Conservation (phyloP, 208 protist genomes). For the Leishmania major region DNA sequence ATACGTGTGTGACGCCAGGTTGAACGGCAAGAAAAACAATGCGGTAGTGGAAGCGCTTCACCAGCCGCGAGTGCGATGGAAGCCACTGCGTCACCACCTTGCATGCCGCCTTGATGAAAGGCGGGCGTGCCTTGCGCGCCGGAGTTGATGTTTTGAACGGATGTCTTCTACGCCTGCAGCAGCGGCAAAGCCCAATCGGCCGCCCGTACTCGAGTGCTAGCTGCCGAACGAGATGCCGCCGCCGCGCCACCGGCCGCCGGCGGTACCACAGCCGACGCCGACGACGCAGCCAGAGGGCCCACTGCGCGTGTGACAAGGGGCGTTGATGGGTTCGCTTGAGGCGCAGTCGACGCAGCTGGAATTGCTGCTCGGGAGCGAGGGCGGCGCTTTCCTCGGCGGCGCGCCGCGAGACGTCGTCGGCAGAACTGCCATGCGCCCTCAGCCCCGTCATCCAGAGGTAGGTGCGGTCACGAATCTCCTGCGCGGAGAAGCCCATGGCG, state of each 20-base stretch:
- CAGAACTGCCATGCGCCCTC: background rate
- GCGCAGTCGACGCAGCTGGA: slow-evolving; percentile 20
- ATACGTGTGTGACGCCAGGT: slow-evolving; percentile 5
- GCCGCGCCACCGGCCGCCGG: slow-evolving; percentile 27
- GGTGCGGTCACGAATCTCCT: slow-evolving; percentile 31
- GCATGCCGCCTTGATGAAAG: background rate
- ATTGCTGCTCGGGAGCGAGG: slow-evolving; percentile 14
- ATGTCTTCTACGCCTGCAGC: slow-evolving; percentile 5
- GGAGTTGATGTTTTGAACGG: background rate
- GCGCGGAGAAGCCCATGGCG: slow-evolving; percentile 26
- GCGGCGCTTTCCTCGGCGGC: background rate
- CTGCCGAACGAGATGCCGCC: slow-evolving; percentile 14
- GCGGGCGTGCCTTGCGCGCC: background rate
- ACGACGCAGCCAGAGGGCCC: slow-evolving; percentile 48
- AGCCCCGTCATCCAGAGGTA: slow-evolving; percentile 26
- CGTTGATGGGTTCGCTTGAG: slow-evolving; percentile 44
- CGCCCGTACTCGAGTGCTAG: slow-evolving; percentile 29
- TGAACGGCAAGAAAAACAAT: slow-evolving; percentile 16
- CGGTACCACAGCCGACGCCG: slow-evolving; percentile 48
- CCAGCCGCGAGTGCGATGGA: slow-evolving; percentile 52
- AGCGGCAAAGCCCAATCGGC: slow-evolving; percentile 32
- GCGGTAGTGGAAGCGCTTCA: slow-evolving; percentile 48
- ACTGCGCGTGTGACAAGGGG: slow-evolving; percentile 40
- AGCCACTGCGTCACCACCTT: slow-evolving; percentile 42
- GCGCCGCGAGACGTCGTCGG: background rate